phyloP scores from a whole-genome alignment of 2,329 filamentous ascomycete genomes.

The Aspergillus quadrilineatus region DNA sequence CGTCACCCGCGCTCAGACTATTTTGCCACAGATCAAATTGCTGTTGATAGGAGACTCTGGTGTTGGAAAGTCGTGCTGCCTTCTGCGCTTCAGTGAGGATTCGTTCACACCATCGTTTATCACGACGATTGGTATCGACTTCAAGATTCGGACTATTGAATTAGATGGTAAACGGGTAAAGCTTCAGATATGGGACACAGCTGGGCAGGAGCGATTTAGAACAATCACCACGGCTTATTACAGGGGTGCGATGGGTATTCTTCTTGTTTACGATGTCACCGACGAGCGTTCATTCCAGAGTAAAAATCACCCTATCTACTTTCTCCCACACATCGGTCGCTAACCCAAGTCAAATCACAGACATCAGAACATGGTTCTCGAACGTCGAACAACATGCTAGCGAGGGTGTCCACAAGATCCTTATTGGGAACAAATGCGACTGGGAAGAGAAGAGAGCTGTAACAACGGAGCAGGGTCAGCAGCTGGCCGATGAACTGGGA shows the following conservation, averaged over 20 bases:
- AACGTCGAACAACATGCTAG: conserved; percentile 98
- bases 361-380: conserved; percentile 99
- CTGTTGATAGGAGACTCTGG: conserved; percentile 95
- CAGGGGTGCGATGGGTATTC: conserved; percentile 94
- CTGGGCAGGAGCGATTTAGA: conserved; percentile 95
- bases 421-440: conserved; percentile 99
- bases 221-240: conserved; percentile 99
- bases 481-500: conserved; percentile 89
- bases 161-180: conserved; percentile 98
- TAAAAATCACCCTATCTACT: conserved; percentile 48
- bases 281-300: conserved; percentile 95
- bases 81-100: conserved; percentile 95
- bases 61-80: conserved; percentile 95
- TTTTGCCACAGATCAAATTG: conserved; percentile 75
- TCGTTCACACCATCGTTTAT: conserved; percentile 97
- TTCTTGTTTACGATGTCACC: conserved; percentile 97
- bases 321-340: conserved; percentile 3
- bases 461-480: conserved; percentile 88
- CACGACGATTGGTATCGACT: conserved; percentile 99
- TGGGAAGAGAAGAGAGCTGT: conserved; percentile 99
- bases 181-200: conserved; percentile 99
- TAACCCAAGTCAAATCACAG: conserved; percentile 49
- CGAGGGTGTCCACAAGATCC: conserved; percentile 98
- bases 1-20: conserved; percentile 19
- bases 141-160: conserved; percentile 99